These are phyloP conservation scores for Kentomonas sorsogonicus DNA, from an alignment of 208 protist species.

Conservation along the genomic window DNA sequence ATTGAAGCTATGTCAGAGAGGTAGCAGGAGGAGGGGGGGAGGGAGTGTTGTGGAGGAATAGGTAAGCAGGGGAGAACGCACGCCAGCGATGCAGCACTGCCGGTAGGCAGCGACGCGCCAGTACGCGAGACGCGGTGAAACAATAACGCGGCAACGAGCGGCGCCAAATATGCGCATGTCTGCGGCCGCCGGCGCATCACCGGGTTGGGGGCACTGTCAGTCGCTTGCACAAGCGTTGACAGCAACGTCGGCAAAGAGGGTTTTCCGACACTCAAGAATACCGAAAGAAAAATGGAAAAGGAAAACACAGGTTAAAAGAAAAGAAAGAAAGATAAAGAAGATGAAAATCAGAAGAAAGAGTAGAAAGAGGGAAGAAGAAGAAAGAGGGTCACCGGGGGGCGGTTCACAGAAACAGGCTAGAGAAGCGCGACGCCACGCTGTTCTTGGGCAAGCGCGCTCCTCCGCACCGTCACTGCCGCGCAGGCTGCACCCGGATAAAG, in stretches of 20 bases:
- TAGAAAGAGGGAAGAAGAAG: neutral
- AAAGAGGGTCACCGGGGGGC: too few species aligned
- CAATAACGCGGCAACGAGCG: neutral
- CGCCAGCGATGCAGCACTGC: too few species aligned
- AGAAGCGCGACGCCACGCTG: too few species aligned
- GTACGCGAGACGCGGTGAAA: too few species aligned
- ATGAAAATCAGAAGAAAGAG: neutral
- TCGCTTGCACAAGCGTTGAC: neutral
- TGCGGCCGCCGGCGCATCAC: too few species aligned
- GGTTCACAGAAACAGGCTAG: too few species aligned
- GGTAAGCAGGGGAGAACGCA: neutral
- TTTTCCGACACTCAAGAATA: neutral
- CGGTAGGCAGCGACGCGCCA: too few species aligned
- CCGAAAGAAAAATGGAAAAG: neutral
- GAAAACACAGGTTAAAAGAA: neutral
- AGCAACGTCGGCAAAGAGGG: neutral
- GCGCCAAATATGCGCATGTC: neutral
- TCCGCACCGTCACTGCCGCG: too few species aligned
- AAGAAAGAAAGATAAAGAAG: neutral
- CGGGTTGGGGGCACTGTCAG: neutral
- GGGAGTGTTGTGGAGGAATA: neutral
- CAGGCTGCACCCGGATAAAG: too few species aligned
- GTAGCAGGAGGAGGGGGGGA: too few species aligned
- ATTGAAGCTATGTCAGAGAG: too few species aligned
- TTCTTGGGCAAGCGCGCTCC: too few species aligned